Evolutionary conservation across 257 asterid species (phyloP), one percentile per base, ranked within the genome.

Genomic region (Fraxinus anomala): DNA sequence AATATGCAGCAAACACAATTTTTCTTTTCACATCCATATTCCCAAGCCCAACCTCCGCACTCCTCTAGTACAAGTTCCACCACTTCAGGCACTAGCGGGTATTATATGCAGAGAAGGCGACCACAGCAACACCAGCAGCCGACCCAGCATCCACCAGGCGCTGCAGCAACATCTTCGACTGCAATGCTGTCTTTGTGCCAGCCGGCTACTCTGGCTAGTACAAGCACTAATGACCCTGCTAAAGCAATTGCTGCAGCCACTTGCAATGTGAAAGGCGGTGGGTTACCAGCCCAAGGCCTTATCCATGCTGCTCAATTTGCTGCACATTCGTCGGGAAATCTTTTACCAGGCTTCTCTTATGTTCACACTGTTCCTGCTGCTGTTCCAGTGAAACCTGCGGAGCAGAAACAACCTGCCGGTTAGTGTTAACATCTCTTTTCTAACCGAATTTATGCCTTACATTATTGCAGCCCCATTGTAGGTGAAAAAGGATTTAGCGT

Each of bases 371-470:
- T 86, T 44, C 89, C 96, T 28, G 87, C 96, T 21, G 96, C 89
- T 5, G 94, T 89, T 81, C 96, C 85, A 76, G 94, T 85, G 80
- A 95, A 93, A 79, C 87, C 97, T 61, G 83, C 89, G 0, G 99
- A 95, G 89, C 98, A 93, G 86, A 91, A 93, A 75, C 98, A 90
- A 77, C 89, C 96, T 71, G 88, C 94, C 28, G 99, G 97, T 92
- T 73, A 86, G 94, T 88, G 74, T 66, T 74, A 39, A 36, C 63
- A 12, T 31, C 1, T 23, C 68, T 2, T 61, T 33, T 54, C 34
- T 81, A n/a, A 21, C 7, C 21, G 16, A 21, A 7, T 63, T 37
- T 63, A 14, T 16, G 44, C 30, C 31, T n/a, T 61, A 24, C 19
- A 1, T 59, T 21, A 33, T 68, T 81, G 75, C 70, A 28, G 74